Evolutionary conservation across 768 basidiomycete species (phyloP), one percentile per base, ranked within the genome.

Genomic region (Phylloporus rhodoxanthus): DNA sequence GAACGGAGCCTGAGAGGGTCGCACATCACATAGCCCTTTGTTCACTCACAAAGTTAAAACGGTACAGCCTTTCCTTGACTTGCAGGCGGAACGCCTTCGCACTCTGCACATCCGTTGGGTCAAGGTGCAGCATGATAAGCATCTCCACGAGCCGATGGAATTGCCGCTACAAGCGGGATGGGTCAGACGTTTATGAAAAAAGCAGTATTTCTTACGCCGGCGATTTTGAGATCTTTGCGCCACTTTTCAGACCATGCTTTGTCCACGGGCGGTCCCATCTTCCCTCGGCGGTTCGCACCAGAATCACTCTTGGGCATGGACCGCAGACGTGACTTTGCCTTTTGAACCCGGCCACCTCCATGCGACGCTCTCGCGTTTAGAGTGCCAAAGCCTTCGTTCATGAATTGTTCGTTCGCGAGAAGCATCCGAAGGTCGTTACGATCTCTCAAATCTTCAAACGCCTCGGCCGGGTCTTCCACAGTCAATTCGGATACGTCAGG

Each of bases 391-490:
- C 75, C 88, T 66, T 91, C 87, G 25, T 73, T 68, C 72, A 87
- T 80, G 65, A 94, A 89, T 38, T 70, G 72, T 47, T 76, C 70
- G 54, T 84, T 70, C 1, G 72, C 66, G 13, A 90, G 74, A 17
- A 98, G 74, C 78, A 87, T 87, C 54, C 77, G 72, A 17, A 98
- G 75, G 66, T 99, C 96, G 57, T 87, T 88, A 47, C 90, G 85
- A 70, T 98, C 96, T 29, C 95, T 76, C 37, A 98, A 76, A 66
- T 98, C 96, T 66, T 98, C 95, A 62, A 99, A 97, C 9, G 91
- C 89, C 70, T 99, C 96, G 0, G 92, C 92, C 1, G 96, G 96
- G 65, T 99, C 96, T 70, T 99, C 96, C 19, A 99, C 89, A 1
- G 93, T 96, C 36, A 98, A 71, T 67, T 98, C 95, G n/a, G 87